Percentiles rank a stretch among this genome's conserved stretches.
Conservation (phyloP, 2,329 filamentous ascomycete genomes). For the Westerdykella sp. region DNA sequence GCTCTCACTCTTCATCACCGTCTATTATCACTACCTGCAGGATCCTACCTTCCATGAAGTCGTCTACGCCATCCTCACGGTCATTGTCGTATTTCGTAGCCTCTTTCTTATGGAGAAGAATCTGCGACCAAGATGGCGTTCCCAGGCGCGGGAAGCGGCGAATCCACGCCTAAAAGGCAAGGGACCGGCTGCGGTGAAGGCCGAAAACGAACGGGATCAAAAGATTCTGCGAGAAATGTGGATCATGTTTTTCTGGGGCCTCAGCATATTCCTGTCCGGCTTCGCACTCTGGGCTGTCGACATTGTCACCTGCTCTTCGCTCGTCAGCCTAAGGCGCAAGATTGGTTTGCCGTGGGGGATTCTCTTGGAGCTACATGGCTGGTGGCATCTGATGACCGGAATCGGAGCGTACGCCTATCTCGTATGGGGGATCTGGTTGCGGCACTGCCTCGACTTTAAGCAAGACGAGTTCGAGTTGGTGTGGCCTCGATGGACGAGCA, state of each 20-base stretch:
- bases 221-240: slow-evolving; percentile 64
- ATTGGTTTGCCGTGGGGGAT: slow-evolving; percentile 76
- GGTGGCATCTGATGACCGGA: slow-evolving; percentile 78
- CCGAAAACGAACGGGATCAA: slow-evolving; percentile 51
- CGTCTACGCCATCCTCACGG: slow-evolving; percentile 67
- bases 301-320: slow-evolving; percentile 63
- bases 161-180: slow-evolving; percentile 21
- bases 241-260: slow-evolving; percentile 63
- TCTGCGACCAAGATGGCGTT: slow-evolving; percentile 51
- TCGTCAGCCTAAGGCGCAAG: slow-evolving; percentile 59
- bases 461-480: slow-evolving; percentile 65
- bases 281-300: slow-evolving; percentile 76
- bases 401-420: slow-evolving; percentile 80
- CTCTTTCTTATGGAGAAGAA: slow-evolving; percentile 71
- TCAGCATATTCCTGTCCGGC: slow-evolving; percentile 65
- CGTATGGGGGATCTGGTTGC: slow-evolving; percentile 75
- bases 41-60: slow-evolving; percentile 79
- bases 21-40: slow-evolving; percentile 75
- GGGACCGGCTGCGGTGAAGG: slow-evolving; percentile 35
- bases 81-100: slow-evolving; percentile 62
- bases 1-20: slow-evolving; percentile 60
- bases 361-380: slow-evolving; percentile 65
- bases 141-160: slow-evolving; percentile 19
- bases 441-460: slow-evolving; percentile 65
- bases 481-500: slow-evolving; percentile 58